Evolutionary conservation across 2,329 filamentous ascomycete genomes (phyloP), one percentile per base, ranked within the genome.

Genomic region (Fusarium fujikuroi): DNA sequence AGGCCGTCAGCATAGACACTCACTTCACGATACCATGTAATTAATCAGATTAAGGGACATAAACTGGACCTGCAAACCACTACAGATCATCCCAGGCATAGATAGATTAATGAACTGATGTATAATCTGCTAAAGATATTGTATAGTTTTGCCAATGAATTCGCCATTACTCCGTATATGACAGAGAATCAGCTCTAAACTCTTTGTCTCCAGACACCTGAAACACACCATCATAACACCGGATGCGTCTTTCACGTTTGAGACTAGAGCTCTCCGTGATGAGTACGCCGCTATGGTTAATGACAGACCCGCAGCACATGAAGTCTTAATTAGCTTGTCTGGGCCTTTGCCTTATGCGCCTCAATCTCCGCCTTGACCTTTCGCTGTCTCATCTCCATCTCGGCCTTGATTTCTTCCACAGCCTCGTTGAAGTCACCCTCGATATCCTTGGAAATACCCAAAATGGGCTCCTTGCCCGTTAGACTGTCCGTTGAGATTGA

Each of bases 391-490:
- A 75, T 87, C 78, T 93, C 91, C 39, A 97, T 88, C 81, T 97
- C 94, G 9, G 84, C 85, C 77, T 86, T 90, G 59, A 97, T 87
- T 83, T 97, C 94, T 42, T 88, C 85, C 15, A 97, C 88, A 34
- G 93, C 93, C 77, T 96, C 93, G 66, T 93, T 91, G 54, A 97
- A 86, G 76, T 97, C 94, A 34, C 86, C 85, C 60, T 91, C 90
- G 0, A 91, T 91, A 79, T 98, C 95, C 72, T 90, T 90, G 2
- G 94, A 92, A 42, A 98, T 86, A 32, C 95, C 95, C 10, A 97
- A 84, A 6, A 93, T 87, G 0, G 93, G 93, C 60, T 90, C 87
- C 50, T 85, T 83, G 39, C 83, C 84, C 19, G 82, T 86, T 21
- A 91, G 72, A 63, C 86, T 89, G 18, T 93, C 91, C 23, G 86